Percentiles rank a stretch among this genome's conserved stretches.
phyloP scores from a whole-genome alignment of 495 filamentous ascomycete genomes.

The Podospora comata region DNA sequence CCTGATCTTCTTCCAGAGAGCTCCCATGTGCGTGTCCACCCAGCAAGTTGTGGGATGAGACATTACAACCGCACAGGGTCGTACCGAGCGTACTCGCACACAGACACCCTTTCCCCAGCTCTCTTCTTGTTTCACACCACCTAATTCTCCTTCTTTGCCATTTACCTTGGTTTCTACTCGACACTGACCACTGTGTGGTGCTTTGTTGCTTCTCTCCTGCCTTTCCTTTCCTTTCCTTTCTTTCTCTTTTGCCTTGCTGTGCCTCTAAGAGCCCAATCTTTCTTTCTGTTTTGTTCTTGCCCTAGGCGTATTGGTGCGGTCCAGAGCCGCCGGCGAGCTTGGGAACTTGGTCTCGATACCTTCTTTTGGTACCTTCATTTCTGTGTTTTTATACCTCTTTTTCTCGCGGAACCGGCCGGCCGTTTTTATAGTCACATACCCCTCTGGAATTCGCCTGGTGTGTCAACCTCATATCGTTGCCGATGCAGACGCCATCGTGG shows the following conservation, averaged over 20 bases:
- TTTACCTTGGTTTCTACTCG: conserved; percentile 10
- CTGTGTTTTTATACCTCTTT: conserved; percentile 6
- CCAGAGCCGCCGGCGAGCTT: conserved; percentile 16
- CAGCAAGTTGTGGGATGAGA: conserved; percentile 16
- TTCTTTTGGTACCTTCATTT: conserved; percentile 10
- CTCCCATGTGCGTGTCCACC: background rate
- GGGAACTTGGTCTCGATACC: conserved; percentile 14
- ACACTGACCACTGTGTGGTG: conserved; percentile 12
- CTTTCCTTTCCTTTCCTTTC: conserved; percentile 12
- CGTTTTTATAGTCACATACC: conserved; percentile 10
- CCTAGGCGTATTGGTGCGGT: background rate
- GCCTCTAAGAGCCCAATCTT: background rate
- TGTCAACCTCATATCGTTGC: conserved; percentile 8
- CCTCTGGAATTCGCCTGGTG: conserved; percentile 8
- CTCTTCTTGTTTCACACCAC: conserved; percentile 20
- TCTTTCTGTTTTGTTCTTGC: conserved; percentile 8
- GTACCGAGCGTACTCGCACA: conserved; percentile 8
- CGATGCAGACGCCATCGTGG: conserved; percentile 34
- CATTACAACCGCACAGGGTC: conserved; percentile 7
- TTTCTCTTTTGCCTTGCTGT: conserved; percentile 13
- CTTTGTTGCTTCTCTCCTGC: conserved; percentile 14
- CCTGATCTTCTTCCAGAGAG: conserved; percentile 1
- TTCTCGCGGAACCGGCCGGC: conserved; percentile 14
- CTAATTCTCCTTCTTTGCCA: conserved; percentile 17
- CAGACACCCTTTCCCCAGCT: background rate